Evolutionary conservation across 2,329 filamentous ascomycete species (phyloP), one percentile per base, ranked within the genome.

Genomic region (Neurospora sp.): DNA sequence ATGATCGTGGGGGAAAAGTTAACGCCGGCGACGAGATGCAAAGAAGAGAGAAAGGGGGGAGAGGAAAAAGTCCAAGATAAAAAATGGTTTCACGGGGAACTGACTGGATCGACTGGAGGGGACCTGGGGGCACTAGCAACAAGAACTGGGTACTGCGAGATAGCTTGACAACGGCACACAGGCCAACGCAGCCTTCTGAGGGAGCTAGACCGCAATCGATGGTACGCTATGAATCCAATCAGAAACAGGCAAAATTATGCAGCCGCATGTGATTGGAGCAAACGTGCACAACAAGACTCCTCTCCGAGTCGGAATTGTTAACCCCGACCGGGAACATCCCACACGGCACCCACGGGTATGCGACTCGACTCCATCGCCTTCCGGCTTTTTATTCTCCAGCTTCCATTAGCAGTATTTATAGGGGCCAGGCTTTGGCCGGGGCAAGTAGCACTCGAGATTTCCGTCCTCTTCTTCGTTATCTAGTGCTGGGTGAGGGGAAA

Each of bases 221-320:
- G 40, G 15, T n/a, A 28, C 23, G 23, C 23, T 28, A 2, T 1
- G 15, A 41, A 15, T n/a, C 74, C 73, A 76, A 76, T 75, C 69
- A 73, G 33, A 15, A 23, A 2, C 4, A 10, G 3, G 37, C 70
- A 41, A 67, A 73, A 72, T 72, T 41, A 69, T 68, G 62, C 74
- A 57, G 36, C n/a, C 6, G 28, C 52, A 33, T 62, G 52, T 62
- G 52, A 62, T 62, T 62, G 52, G 52, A 33, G 23, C 52, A 62
- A 33, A 57, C 40, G 4, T 8, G 40, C 41, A 28, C 37, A 43
- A 43, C 39, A 46, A 23, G 37, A 28, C 33, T 52, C 40, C 28
- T 5, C 4, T 62, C 38, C 67, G 41, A 68, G 40, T 68, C 66
- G 36, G 36, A 38, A 66, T 66, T 19, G 36, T 33, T 28, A 28